Base-by-base conservation (phyloP, 176 grass and related monocot genomes). In the Eragrostis curvula region DNA sequence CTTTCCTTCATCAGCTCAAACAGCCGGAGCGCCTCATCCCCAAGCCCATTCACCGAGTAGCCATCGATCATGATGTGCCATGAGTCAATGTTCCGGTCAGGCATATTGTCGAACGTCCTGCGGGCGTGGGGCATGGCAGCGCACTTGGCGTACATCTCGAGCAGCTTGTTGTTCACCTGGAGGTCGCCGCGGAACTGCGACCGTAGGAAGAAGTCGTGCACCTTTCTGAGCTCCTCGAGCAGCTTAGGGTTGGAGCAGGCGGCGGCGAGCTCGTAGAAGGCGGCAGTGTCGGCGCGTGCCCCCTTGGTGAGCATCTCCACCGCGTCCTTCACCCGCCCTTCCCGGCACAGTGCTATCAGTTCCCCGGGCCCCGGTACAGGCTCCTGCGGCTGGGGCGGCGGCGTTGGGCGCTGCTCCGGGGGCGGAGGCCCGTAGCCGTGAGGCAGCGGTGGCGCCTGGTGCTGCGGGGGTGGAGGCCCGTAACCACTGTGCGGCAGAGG, bases 51-150 rank as follows among this genome's bases (percentile, higher is more conserved):
- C 32, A 63, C 57, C 0, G 94, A 66, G 68, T 97, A 97, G 39
- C 94, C 91, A 1, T 87, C 81, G 29, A 97, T 97, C 94, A 97
- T 93, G 52, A 89, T 79, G 78, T 91, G 94, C 94, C 94, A 97
- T 0, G 94, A 97, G 14, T 89, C 91, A 73, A 93, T 85, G 67
- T 97, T 73, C 10, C 94, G 81, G 64, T 97, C 86, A 0, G 94
- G 94, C 94, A 97, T 97, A 61, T 93, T 79, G 80, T 97, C 88
- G 69, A 97, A 97, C 77, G 91, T 93, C 20, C 94, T 71, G 86
- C 86, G 83, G 21, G 94, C 88, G 28, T 93, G 83, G 1, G 76
- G 82, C 94, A 97, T 93, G 84, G 86, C 79, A 18, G 44, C 81
- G 4, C 88, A 93, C 79, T 77, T 84, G 3, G 46, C 86, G 8